Base-by-base conservation (phyloP, 768 basidiomycete genomes). In the Agaricus subrufescens region DNA sequence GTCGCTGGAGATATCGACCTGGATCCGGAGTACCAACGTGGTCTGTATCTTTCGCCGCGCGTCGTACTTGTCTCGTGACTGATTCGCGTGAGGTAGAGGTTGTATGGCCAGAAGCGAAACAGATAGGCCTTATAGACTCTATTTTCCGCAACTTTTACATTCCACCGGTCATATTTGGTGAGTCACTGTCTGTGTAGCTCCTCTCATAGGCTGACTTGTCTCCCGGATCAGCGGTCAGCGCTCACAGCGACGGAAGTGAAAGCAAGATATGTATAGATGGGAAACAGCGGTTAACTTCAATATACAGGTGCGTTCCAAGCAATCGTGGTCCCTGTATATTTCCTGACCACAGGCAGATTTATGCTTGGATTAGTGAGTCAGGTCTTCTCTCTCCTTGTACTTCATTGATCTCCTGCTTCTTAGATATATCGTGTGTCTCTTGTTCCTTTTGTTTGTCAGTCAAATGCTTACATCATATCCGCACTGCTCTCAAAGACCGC, bases 21-120 rank as follows among this genome's bases (percentile, higher is more conserved):
- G 7, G 82, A 89, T 43, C 85, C 89, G 0, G 90, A 89, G 39
- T 91, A 91, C 63, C 89, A 91, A 64, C 80, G 89, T 64, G 89
- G 86, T 84, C 52, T 14, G 67, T 52, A 7, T 27, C 4, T n/a
- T 48, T 14, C 39, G 5, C 37, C 43, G 62, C n/a, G 43, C 54
- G 6, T 46, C 9, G 23, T 23, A 34, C 42, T 6, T 9, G 19
- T 40, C 19, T 23, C 43, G 15, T n/a, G 30, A 42, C 26, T 42
- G 6, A 7, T 54, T 31, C 23, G 43, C 30, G 14, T 6, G 40
- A 57, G 12, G 9, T 50, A 89, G 89, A 85, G 46, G 82, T 92
- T 39, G 91, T 93, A 1, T 93, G 90, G 91, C 75, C 86, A 0
- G 86, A 89, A 58, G 61, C 73, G 2, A 91, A 91, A 67, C 88